Evolutionary conservation across 345 rosid genomes (phyloP).

Genomic region (Eucalyptus curtisii): DNA sequence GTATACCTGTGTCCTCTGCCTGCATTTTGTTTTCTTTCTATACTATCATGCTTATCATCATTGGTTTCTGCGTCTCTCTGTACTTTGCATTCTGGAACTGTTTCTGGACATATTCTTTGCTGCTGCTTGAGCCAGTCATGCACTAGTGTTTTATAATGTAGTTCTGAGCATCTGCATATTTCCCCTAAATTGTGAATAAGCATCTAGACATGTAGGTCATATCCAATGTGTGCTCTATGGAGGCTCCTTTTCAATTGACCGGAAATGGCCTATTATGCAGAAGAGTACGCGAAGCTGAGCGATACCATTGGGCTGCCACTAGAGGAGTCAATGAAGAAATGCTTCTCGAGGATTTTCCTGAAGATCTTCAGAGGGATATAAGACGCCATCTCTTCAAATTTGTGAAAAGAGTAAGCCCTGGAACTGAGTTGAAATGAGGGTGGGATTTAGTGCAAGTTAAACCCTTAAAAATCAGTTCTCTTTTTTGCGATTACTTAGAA

Average conservation of each 20-base stretch:
- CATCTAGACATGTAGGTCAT: neutral
- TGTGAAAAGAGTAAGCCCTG: slow-evolving; percentile 47
- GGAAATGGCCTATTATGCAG: slow-evolving; percentile 7
- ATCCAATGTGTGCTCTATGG: neutral
- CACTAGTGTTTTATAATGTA: neutral
- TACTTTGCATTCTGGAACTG: neutral
- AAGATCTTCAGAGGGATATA: slow-evolving; percentile 81
- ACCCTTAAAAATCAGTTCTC: neutral
- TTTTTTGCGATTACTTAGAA: neutral
- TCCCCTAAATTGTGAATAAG: neutral
- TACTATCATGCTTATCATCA: neutral
- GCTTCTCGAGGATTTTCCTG: slow-evolving; percentile 71
- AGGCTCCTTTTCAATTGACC: neutral
- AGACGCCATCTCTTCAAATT: slow-evolving; percentile 77
- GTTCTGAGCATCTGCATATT: neutral
- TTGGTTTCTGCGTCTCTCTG: neutral
- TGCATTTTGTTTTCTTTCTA: neutral
- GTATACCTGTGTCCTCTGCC: neutral
- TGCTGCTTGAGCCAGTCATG: neutral
- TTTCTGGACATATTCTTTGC: neutral
- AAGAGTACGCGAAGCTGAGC: slow-evolving; percentile 74
- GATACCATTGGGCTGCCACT: slow-evolving; percentile 78
- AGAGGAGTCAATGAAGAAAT: slow-evolving; percentile 74
- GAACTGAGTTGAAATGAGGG: neutral
- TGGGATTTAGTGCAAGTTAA: neutral